Base-by-base conservation (phyloP, 805 yeast species). In the Candida nonsorbophila region DNA sequence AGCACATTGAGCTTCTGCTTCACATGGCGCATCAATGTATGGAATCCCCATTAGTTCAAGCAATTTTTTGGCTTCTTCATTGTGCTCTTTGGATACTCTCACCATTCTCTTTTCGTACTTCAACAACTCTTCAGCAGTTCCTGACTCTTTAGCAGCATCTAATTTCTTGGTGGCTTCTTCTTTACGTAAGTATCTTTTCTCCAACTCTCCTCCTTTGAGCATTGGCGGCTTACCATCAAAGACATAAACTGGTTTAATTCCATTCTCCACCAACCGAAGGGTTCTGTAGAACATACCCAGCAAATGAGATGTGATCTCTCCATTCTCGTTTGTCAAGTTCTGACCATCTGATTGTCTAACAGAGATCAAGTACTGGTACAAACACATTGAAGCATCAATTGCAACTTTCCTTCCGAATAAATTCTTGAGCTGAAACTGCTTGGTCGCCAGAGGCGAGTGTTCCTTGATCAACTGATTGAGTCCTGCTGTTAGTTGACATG, bases 1-100 rank as follows among this genome's bases (percentile, higher is more conserved):
- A 0, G 98, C 97, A 65, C 98, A 92, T 48, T 92, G 97, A 0
- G 98, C 95, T 54, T 92, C 99, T 2, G 99, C 99, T 57, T 92
- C 99, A 52, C 96, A 81, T 1, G 99, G 98, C 0, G 98, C 97
- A 31, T 77, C 78, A 4, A 92, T 82, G 44, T 66, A 84, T 2
- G 99, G 99, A 28, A 92, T 83, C 0, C 99, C 99, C 99, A 92
- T 92, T 20, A 90, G 60, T 28, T 67, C 73, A 32, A 92, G 65
- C 31, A 92, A 59, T 38, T 73, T 67, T 55, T 86, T 85, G 13
- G 96, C 97, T 47, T 92, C 97, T 20, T 84, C 97, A 46, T 90
- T 92, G 42, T 92, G 98, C 43, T 86, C 88, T 33, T 74, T 65
- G 0, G 96, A 78, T 4, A 87, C 99, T 38, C 81, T 72, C 7